Percentiles rank a stretch among this genome's conserved stretches.
Conservation (phyloP, 176 grass and related monocot genomes). For the Panicum miliaceum region DNA sequence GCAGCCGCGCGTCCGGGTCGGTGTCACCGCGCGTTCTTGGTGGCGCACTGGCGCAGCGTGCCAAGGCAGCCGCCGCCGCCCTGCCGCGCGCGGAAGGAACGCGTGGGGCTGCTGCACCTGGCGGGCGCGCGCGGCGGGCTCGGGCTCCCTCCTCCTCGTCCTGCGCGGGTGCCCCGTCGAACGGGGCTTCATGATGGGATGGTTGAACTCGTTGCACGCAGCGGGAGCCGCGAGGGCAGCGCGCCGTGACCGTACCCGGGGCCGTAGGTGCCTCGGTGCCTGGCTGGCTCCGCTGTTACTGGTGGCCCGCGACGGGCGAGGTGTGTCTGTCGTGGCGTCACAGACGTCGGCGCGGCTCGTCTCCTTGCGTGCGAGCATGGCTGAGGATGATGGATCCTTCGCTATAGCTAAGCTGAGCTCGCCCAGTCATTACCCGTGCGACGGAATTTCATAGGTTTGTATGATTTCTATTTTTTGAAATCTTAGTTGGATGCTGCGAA, state of each 20-base stretch:
- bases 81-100: constrained; percentile 11
- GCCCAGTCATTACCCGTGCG: background rate
- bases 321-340: background rate
- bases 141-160: background rate
- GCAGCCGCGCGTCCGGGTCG: background rate
- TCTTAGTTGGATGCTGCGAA: too few relatives aligned
- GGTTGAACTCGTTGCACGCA: background rate
- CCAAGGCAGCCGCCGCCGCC: background rate
- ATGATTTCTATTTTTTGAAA: too few relatives aligned
- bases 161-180: background rate
- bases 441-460: too few relatives aligned
- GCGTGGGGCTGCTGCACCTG: background rate
- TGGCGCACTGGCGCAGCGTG: background rate
- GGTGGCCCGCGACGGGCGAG: background rate
- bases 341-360: background rate
- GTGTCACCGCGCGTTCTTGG: background rate
- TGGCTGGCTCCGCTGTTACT: background rate
- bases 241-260: background rate
- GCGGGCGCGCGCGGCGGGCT: background rate
- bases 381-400: background rate
- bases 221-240: background rate
- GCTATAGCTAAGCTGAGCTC: background rate
- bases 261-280: background rate
- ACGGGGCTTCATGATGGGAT: background rate
- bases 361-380: too few relatives aligned